These are phyloP conservation scores for Aureobasidium melanogenum DNA, from an alignment of 2,329 filamentous ascomycete genomes.

Conservation along the genomic window DNA sequence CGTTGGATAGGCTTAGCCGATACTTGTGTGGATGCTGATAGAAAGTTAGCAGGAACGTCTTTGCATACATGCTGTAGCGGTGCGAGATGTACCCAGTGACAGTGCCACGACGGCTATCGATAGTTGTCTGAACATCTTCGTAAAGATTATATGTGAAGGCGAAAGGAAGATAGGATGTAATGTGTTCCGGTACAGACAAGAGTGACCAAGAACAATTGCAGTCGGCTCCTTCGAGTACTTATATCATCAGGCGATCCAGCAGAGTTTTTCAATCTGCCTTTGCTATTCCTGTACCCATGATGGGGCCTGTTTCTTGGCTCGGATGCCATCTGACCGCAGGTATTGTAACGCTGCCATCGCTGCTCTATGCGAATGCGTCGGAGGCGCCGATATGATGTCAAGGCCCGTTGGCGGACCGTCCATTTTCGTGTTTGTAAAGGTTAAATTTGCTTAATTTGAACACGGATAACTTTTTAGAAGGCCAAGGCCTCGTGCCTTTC, in stretches of 20 bases:
- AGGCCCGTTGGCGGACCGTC: constrained; percentile 8
- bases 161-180: not conserved
- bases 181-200: not conserved
- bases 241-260: not conserved
- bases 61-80: not conserved
- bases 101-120: not conserved
- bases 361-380: not conserved
- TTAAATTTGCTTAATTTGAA: constrained; percentile 8
- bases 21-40: not conserved
- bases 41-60: not conserved
- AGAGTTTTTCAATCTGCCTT: not conserved
- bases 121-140: constrained; percentile 9
- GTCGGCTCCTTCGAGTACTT: not conserved
- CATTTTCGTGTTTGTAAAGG: constrained; percentile 3
- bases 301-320: not conserved
- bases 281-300: constrained; percentile 2
- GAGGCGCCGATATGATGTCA: constrained; percentile 4
- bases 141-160: not conserved
- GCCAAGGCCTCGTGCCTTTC: not conserved
- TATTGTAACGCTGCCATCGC: constrained; percentile 6
- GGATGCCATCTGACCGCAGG: not conserved
- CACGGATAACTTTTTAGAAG: not conserved
- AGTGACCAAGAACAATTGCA: not conserved
- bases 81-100: not conserved
- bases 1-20: constrained; percentile 1